These are phyloP conservation scores for Aspergillus aculeatus DNA, from an alignment of 2,329 filamentous ascomycete species.

Conservation along the genomic window DNA sequence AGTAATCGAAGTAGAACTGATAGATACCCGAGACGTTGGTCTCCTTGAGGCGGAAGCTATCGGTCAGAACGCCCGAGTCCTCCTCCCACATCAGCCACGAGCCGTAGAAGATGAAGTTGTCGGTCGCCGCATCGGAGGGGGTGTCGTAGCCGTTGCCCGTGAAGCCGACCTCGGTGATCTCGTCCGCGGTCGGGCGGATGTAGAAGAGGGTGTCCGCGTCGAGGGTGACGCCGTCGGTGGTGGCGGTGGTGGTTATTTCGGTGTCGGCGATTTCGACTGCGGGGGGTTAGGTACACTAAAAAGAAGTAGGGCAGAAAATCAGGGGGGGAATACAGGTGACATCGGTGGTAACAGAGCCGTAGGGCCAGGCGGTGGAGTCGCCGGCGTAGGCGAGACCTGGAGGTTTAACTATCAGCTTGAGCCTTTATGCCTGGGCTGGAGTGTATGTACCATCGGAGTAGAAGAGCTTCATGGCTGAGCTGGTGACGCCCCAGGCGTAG, in stretches of 20 bases:
- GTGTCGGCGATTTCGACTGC: background rate
- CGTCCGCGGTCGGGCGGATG: slow-evolving; percentile 1
- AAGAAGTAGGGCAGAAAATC: too few species aligned
- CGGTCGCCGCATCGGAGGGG: background rate
- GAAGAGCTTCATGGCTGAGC: background rate
- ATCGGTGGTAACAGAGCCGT: slow-evolving; percentile 5
- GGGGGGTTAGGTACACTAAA: background rate
- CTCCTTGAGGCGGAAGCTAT: slow-evolving; percentile 4
- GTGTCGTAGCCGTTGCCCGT: slow-evolving; percentile 1
- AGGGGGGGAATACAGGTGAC: background rate
- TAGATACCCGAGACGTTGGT: slow-evolving; percentile 3
- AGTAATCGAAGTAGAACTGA: slow-evolving; percentile 1
- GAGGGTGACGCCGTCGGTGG: slow-evolving; percentile 1
- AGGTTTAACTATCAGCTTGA: background rate
- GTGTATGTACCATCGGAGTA: slow-evolving; percentile 1
- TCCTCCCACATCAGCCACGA: slow-evolving; percentile 7
- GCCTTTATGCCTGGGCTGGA: background rate
- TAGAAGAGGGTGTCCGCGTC: slow-evolving; percentile 4
- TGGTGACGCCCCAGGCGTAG: slow-evolving; percentile 3
- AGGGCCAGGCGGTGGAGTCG: slow-evolving; percentile 3
- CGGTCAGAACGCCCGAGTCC: background rate
- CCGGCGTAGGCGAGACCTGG: slow-evolving; percentile 4
- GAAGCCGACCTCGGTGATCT: slow-evolving; percentile 3
- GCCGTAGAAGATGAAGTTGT: background rate
- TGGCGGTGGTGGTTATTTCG: background rate